Base-by-base conservation (phyloP, 441 rosid genomes). In the Adansonia madagascariensis region DNA sequence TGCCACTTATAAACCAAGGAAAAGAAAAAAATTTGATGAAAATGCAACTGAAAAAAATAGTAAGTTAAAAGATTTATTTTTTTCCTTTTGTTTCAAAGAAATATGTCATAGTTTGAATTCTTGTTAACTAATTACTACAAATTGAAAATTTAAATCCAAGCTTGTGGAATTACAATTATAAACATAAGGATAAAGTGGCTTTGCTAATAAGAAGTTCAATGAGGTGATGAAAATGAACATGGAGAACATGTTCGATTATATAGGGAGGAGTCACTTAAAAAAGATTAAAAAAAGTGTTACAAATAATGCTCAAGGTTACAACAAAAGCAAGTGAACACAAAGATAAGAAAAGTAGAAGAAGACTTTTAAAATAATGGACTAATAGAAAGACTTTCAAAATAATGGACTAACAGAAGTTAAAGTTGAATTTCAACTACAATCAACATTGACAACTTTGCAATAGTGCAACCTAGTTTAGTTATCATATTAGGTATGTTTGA, bases 191-290 rank as follows among this genome's bases (percentile, higher is more conserved):
- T 5, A 53, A 18, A 53, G 59, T 2, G n/a, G 8, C 59, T 6
- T 55, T 1, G 57, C 57, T 5, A 53, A 53, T 53, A 2, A 53
- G 18, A 52, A 52, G 6, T 52, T 52, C 8, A 52, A 14, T 52
- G 56, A 52, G 56, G 14, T 52, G 56, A 52, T 52, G 15, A 17
- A 52, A 52, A 15, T 52, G 18, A 52, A 52, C 8, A 52, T 52
- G 18, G 56, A 3, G 6, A 18, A 14, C 56, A 17, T 3, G 55
- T 50, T 50, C 2, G 17, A 49, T 49, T 49, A 91, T 49, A 49
- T 10, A 5, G 53, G 53, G 53, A 11, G 15, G 53, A 14, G 53
- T 49, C 53, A 49, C 15, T 49, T 27, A 2, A 49, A 11, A 49
- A 0, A 2, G 12, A 10, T 50, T 50, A 11, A 50, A 50, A 50